These are phyloP conservation scores for Ottelia alismoides DNA, from an alignment of 106 monocot genomes.

Conservation along the genomic window DNA sequence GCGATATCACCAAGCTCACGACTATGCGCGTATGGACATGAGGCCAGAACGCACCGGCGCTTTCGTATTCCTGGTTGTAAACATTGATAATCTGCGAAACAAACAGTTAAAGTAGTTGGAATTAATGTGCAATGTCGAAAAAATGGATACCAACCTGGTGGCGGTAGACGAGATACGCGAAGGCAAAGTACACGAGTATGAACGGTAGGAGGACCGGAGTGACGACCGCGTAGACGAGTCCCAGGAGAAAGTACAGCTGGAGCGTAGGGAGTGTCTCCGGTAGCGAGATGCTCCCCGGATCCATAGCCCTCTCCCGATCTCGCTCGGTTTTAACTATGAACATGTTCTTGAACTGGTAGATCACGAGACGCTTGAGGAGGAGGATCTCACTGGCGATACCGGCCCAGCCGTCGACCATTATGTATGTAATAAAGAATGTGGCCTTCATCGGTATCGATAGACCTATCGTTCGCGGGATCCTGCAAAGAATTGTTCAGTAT, in stretches of 20 bases:
- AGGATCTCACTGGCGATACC: conserved; percentile 78
- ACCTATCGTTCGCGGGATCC: conserved; percentile 87
- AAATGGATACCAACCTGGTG: conserved; percentile 55
- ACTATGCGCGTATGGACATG: conserved; percentile 74
- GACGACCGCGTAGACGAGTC: conserved; percentile 84
- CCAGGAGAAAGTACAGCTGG: conserved; percentile 88
- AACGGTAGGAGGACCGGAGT: conserved; percentile 92
- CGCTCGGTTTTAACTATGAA: conserved; percentile 88
- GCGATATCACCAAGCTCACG: conserved; percentile 62
- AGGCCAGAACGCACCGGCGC: conserved; percentile 93
- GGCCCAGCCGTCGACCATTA: conserved; percentile 98
- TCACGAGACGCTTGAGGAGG: conserved; percentile 52
- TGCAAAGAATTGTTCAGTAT: too few species aligned
- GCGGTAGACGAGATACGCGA: conserved; percentile 74
- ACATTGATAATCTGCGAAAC: conserved; percentile 88
- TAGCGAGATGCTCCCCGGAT: conserved; percentile 63
- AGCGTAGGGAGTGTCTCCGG: conserved; percentile 62
- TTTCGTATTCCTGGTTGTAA: conserved; percentile 93
- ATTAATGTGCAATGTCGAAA: too few species aligned
- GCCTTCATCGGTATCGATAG: conserved; percentile 96
- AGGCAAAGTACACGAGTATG: conserved; percentile 76
- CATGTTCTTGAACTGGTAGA: conserved; percentile 73
- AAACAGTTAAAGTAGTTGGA: background rate
- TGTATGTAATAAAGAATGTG: conserved; percentile 87
- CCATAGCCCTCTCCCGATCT: conserved; percentile 77